Conservation (phyloP, 805 yeast genomes). For the Sungouiella thailandica region DNA sequence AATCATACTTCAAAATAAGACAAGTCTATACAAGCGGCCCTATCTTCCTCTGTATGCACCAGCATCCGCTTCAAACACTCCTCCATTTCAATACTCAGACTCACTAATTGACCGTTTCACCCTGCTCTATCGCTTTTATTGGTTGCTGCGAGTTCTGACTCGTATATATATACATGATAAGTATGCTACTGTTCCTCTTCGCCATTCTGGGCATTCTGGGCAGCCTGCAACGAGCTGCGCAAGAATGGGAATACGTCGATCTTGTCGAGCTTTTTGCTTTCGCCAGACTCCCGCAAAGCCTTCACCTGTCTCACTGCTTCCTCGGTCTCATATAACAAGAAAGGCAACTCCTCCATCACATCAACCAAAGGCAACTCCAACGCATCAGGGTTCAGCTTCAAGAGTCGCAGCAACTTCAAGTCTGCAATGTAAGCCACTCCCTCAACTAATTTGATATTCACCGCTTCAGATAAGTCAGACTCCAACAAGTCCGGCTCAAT, state of each 20-base stretch:
- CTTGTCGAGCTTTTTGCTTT: conserved; percentile 27
- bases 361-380: conserved; percentile 35
- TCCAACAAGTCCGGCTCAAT: conserved; percentile 62
- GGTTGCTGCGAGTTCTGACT: too few species aligned
- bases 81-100: too few species aligned
- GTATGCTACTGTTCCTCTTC: background rate
- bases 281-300: conserved; percentile 43
- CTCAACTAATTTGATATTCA: conserved; percentile 42
- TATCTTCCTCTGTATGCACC: too few species aligned
- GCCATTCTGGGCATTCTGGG: conserved; percentile 2
- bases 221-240: conserved; percentile 24
- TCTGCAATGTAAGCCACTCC: conserved; percentile 70
- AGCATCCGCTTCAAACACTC: too few species aligned
- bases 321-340: conserved; percentile 27
- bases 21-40: too few species aligned
- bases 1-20: too few species aligned
- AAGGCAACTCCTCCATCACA: conserved; percentile 37
- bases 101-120: too few species aligned
- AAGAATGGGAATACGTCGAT: conserved; percentile 37
- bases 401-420: conserved; percentile 49
- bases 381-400: conserved; percentile 19
- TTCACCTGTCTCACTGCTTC: conserved; percentile 44
- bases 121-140: too few species aligned
- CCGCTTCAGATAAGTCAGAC: conserved; percentile 52
- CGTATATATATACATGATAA: conserved; percentile 1